These are phyloP conservation scores for Pleurozium schreberi DNA, from an alignment of 225 moss, liverwort and hornwort species.

Conservation along the genomic window DNA sequence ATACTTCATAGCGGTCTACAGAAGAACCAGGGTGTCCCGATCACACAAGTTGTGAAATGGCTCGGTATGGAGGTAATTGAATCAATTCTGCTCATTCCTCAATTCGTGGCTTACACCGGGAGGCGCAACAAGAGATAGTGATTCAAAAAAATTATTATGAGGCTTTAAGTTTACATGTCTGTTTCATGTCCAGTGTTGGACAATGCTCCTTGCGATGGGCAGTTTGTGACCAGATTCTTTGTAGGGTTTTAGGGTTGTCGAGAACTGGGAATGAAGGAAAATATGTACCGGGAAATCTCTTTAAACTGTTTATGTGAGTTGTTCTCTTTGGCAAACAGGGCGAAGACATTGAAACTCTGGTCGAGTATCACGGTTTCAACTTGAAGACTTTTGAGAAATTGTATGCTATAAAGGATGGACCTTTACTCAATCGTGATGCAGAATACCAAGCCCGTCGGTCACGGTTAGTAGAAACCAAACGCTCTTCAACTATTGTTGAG, in stretches of 20 bases:
- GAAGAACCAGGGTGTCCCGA: conserved; percentile 83
- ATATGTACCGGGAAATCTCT: neutral
- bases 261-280: neutral
- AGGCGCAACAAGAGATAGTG: neutral
- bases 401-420: conserved; percentile 81
- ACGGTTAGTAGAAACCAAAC: conserved; percentile 43
- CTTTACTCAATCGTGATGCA: conserved; percentile 52
- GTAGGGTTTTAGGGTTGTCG: neutral
- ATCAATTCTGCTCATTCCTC: neutral
- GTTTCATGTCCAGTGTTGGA: neutral
- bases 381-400: conserved; percentile 68
- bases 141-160: neutral
- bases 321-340: conserved; percentile 33
- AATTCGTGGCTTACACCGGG: neutral
- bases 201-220: neutral
- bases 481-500: conserved; percentile 28
- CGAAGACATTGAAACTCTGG: conserved; percentile 65
- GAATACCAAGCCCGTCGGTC: conserved; percentile 41
- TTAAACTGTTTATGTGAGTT: neutral
- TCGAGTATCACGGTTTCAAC: conserved; percentile 75
- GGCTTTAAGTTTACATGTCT: neutral
- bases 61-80: conserved; percentile 81
- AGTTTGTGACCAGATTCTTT: neutral
- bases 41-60: conserved; percentile 62
- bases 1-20: conserved; percentile 78